Conservation (phyloP, 306 rosid species). For the Casuarina cunninghamiana region DNA sequence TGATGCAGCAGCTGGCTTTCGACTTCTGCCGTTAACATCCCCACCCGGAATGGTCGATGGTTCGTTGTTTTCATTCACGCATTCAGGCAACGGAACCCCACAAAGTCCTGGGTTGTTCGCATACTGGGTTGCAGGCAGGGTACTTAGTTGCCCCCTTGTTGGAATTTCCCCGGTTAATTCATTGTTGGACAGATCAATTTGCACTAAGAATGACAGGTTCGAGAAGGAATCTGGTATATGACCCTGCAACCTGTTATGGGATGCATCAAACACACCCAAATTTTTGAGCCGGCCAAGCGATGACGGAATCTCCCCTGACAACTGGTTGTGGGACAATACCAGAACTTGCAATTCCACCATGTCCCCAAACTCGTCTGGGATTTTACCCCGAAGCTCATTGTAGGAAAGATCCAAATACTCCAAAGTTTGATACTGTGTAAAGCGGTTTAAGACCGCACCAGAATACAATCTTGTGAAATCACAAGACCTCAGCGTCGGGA, state of each 20-base stretch:
- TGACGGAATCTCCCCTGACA: conserved; percentile 86
- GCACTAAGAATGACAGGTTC: conserved; percentile 82
- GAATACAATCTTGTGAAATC: conserved; percentile 88
- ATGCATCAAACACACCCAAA: conserved; percentile 89
- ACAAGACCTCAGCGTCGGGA: conserved; percentile 82
- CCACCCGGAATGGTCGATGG: conserved; percentile 43
- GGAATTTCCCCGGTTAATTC: conserved; percentile 92
- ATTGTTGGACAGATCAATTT: conserved; percentile 85
- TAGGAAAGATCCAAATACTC: conserved; percentile 96
- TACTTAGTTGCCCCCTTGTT: conserved; percentile 83
- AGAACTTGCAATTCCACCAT: conserved; percentile 96
- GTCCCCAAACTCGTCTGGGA: conserved; percentile 87
- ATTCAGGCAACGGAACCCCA: conserved; percentile 86
- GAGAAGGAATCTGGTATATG: conserved; percentile 92
- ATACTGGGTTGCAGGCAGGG: conserved; percentile 88
- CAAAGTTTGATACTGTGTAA: conserved; percentile 86
- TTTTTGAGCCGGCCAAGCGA: conserved; percentile 80
- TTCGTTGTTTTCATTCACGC: conserved; percentile 44
- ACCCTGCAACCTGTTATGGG: conserved; percentile 86
- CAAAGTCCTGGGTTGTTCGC: conserved; percentile 95
- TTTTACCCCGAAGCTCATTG: conserved; percentile 80
- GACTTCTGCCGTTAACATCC: conserved; percentile 40
- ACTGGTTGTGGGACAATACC: conserved; percentile 83
- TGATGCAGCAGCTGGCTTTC: conserved; percentile 50
- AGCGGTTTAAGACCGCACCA: conserved; percentile 83